phyloP scores from a whole-genome alignment of 2,329 filamentous ascomycete genomes.

The Metarhizium rileyi region DNA sequence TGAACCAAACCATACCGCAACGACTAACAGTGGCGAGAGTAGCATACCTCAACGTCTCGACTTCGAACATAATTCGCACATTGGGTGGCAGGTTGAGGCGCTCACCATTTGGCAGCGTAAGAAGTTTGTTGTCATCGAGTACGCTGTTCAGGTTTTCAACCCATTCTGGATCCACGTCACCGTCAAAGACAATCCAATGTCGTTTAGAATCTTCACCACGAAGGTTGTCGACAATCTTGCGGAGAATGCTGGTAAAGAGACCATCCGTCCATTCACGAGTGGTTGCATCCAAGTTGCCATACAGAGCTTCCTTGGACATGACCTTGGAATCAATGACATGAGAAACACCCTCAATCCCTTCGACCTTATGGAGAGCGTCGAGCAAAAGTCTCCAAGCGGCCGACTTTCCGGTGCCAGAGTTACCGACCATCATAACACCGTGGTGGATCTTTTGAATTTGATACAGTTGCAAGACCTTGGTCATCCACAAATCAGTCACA shows the following conservation, averaged over 20 bases:
- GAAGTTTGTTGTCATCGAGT: constrained; percentile 94
- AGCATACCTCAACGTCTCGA: constrained; percentile 94
- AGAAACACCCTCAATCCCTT: constrained; percentile 85
- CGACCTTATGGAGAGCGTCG: constrained; percentile 81
- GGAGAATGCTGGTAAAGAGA: constrained; percentile 91
- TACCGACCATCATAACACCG: constrained; percentile 99
- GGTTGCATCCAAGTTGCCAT: constrained; percentile 90
- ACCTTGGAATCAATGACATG: constrained; percentile 99
- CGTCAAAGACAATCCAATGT: constrained; percentile 99
- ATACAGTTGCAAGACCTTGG: constrained; percentile 91
- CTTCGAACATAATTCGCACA: constrained; percentile 99
- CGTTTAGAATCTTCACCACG: constrained; percentile 94
- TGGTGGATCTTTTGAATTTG: constrained; percentile 98
- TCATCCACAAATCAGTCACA: constrained; percentile 92
- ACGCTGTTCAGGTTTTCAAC: constrained; percentile 99
- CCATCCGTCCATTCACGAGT: constrained; percentile 99
- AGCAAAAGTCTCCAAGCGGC: constrained; percentile 88
- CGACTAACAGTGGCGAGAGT: constrained; percentile 98
- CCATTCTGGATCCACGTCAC: constrained; percentile 98
- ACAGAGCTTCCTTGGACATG: constrained; percentile 98
- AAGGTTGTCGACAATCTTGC: constrained; percentile 97
- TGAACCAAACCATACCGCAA: constrained; percentile 99
- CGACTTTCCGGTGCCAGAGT: constrained; percentile 95
- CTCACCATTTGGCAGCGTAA: constrained; percentile 95
- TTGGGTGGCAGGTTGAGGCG: constrained; percentile 90